phyloP scores from a whole-genome alignment of 352 stramenopile species.

The Thraustochytrium sp. region DNA sequence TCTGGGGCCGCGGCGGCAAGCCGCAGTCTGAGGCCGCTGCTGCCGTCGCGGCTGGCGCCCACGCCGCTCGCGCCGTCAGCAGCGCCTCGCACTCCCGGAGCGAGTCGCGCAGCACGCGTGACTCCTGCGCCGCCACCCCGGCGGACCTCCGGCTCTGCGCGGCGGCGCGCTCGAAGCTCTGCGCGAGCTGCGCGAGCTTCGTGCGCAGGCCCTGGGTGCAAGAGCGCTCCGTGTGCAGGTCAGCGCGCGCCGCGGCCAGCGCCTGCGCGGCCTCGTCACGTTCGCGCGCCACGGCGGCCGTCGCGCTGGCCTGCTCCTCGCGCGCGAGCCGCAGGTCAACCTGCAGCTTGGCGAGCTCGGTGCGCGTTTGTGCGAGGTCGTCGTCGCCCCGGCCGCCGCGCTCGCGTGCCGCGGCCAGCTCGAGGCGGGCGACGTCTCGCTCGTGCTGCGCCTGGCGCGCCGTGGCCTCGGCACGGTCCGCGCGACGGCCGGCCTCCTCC shows the following conservation, averaged over 20 bases:
- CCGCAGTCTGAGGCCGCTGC: no score
- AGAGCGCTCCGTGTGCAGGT: neutral
- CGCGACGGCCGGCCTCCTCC: neutral
- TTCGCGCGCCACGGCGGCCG: neutral
- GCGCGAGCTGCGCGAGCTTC: neutral
- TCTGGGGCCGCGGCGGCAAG: no score
- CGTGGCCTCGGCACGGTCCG: neutral
- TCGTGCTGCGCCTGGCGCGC: neutral
- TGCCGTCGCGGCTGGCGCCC: neutral
- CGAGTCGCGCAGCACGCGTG: neutral
- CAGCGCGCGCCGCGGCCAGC: neutral
- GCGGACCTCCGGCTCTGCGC: neutral
- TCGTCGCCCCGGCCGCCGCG: neutral
- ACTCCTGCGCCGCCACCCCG: neutral
- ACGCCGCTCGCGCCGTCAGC: neutral
- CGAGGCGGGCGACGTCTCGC: neutral
- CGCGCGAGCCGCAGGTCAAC: neutral
- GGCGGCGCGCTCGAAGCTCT: neutral
- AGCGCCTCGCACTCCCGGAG: neutral
- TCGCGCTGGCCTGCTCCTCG: neutral
- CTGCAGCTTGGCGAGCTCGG: neutral
- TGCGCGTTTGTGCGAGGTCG: neutral
- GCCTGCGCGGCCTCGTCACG: neutral
- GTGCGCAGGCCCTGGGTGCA: neutral
- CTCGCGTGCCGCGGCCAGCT: neutral